phyloP scores from a whole-genome alignment of 2,329 filamentous ascomycete genomes.

The Fusarium transvaalense region DNA sequence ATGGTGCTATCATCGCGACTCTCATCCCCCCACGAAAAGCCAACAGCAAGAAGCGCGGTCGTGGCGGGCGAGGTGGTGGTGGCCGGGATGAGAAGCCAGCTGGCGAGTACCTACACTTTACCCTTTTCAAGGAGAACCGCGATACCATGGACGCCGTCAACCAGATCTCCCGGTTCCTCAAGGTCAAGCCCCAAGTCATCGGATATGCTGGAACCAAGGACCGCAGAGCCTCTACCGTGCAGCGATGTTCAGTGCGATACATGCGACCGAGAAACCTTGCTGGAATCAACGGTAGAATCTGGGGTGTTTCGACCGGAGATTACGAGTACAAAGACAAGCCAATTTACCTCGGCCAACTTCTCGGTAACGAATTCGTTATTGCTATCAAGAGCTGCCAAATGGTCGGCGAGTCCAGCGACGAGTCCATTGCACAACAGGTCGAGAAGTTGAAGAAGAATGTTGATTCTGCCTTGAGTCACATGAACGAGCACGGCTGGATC shows the following conservation, averaged over 20 bases:
- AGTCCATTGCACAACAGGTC: constrained; percentile 48
- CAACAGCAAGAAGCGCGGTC: constrained; percentile 48
- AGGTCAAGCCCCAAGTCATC: constrained; percentile 80
- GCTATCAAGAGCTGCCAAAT: constrained; percentile 88
- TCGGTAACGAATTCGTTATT: constrained; percentile 93
- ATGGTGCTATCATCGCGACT: constrained; percentile 73
- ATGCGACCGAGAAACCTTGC: constrained; percentile 70
- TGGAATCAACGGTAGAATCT: constrained; percentile 72
- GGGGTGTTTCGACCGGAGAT: constrained; percentile 78
- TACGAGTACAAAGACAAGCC: constrained; percentile 80
- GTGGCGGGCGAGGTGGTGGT: constrained; percentile 43
- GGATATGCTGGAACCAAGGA: constrained; percentile 89
- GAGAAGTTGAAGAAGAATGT: constrained; percentile 56
- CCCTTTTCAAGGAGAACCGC: constrained; percentile 95
- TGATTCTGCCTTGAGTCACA: constrained; percentile 71
- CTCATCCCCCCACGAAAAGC: constrained; percentile 66
- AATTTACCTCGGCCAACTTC: constrained; percentile 84
- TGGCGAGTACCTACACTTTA: constrained; percentile 90
- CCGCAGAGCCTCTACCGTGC: constrained; percentile 85
- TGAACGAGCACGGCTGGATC: constrained; percentile 84
- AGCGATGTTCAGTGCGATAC: constrained; percentile 77
- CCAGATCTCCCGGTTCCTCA: constrained; percentile 79
- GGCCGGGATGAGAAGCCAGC: constrained; percentile 51
- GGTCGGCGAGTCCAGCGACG: constrained; percentile 51
- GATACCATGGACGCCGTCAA: constrained; percentile 93